Evolutionary conservation across 306 rosid genomes (phyloP), one percentile per base, ranked within the genome.

Genomic region (Rubus parviflorus): DNA sequence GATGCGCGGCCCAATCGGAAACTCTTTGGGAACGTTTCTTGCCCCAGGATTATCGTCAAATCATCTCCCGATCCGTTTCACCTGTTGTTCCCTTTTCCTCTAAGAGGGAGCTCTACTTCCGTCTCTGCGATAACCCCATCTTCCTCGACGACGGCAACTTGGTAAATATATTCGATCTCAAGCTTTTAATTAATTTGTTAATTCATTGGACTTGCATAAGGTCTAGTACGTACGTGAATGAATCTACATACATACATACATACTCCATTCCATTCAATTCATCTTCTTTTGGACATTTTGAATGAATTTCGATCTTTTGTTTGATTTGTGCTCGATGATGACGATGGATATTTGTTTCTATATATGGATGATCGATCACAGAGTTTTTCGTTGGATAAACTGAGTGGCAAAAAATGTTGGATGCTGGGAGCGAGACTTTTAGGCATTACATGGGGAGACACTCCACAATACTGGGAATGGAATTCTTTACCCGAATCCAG

Each of bases 51-150:
- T 48, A 42, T 30, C 48, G 20, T 56, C 56, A 62, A 1, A 45
- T 47, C 14, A 23, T 63, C 17, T 63, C 79, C 5, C 38, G 62
- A 19, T 63, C 62, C 0, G 49, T 46, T 42, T 42, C 47, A 3
- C 56, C 70, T 54, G 23, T 8, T 41, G 12, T 61, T 16, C 8
- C 4, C 37, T 75, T 49, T n/a, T 22, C 61, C 12, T 46, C 71
- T 19, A 75, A 75, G 63, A 75, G 48, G 41, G 79, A 63, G 4
- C 79, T 75, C 56, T 75, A 45, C 38, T 63, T 63, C 41, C 79
- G 53, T 3, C 62, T 75, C 48, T 47, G 62, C 41, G 17, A 48
- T 17, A 48, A 60, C n/a, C 46, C 37, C 17, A 8, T 75, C 69
- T 37, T 45, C 7, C 19, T 75, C 9, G 69, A 75, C 23, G 35